phyloP scores from a whole-genome alignment of 305 asterid species.

The Plantago lanceolata region DNA sequence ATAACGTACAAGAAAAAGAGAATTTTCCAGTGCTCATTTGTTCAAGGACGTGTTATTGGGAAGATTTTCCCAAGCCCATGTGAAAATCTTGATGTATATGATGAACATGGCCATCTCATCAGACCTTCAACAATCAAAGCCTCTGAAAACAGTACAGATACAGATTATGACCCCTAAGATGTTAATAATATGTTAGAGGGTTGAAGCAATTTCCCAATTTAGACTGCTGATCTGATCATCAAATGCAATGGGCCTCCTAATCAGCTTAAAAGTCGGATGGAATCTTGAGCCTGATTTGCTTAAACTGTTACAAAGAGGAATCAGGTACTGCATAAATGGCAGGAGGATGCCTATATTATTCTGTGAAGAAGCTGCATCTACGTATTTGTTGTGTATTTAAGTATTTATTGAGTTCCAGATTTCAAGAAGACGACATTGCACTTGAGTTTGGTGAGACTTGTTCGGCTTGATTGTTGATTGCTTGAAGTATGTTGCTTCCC shows the following conservation, averaged over 20 bases:
- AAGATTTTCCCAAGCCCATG: slow-evolving; percentile 77
- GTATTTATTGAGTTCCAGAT: background rate
- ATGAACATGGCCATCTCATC: slow-evolving; percentile 51
- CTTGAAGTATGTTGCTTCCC: too few species aligned
- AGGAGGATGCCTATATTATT: slow-evolving; percentile 1
- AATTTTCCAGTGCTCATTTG: slow-evolving; percentile 81
- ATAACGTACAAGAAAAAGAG: slow-evolving; percentile 84
- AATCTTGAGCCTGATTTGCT: slow-evolving; percentile 9
- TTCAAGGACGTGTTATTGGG: slow-evolving; percentile 80
- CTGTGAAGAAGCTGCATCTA: slow-evolving; percentile 1
- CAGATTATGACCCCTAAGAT: slow-evolving; percentile 57
- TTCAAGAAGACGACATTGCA: background rate
- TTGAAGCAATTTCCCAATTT: slow-evolving; percentile 10
- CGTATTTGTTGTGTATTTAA: background rate
- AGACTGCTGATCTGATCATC: slow-evolving; percentile 2
- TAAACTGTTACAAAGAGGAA: slow-evolving; percentile 6
- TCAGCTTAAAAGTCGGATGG: slow-evolving; percentile 25
- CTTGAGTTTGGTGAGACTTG: background rate
- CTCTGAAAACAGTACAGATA: slow-evolving; percentile 33
- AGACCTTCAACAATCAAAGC: slow-evolving; percentile 36
- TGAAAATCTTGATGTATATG: slow-evolving; percentile 74
- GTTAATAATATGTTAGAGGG: background rate
- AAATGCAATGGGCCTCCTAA: background rate
- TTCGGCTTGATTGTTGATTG: background rate
- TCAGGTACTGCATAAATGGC: too few species aligned